A percentile compares a stretch with the other conserved stretches of the same genome.
Evolutionary conservation across 164 flowering plant genomes (phyloP).

Genomic region (Aristolochia fimbriata): DNA sequence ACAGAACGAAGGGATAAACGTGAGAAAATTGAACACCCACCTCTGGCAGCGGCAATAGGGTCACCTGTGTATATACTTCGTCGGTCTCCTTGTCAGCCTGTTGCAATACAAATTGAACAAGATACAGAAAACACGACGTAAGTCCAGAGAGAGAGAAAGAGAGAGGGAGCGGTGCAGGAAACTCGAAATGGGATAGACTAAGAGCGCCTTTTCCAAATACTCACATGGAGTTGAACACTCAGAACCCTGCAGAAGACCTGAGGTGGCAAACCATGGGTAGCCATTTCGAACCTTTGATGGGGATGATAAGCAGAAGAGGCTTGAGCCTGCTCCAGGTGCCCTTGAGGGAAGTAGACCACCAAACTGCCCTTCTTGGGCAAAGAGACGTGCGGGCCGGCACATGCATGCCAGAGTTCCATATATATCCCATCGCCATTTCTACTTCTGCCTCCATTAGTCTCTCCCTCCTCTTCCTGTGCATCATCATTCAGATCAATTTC

Average conservation of each 20-base stretch:
- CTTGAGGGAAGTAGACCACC: conserved; percentile 92
- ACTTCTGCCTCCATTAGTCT: conserved; percentile 25
- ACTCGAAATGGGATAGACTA: not conserved
- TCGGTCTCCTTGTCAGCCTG: conserved; percentile 91
- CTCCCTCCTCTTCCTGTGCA: conserved; percentile 42
- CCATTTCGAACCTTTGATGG: conserved; percentile 31
- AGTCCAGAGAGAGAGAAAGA: conserved; percentile 1
- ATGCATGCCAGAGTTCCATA: conserved; percentile 87
- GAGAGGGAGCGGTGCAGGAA: not conserved
- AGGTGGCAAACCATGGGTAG: conserved; percentile 62
- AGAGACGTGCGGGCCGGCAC: conserved; percentile 84
- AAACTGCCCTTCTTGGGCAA: conserved; percentile 77
- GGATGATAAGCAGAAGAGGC: conserved; percentile 34
- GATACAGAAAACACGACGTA: no score
- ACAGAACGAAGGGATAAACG: not conserved
- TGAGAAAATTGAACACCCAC: not conserved
- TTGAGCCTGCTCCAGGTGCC: conserved; percentile 66
- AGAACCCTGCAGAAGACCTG: conserved; percentile 84
- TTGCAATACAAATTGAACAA: not conserved
- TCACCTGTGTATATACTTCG: conserved; percentile 83
- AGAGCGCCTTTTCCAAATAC: conserved; percentile 12
- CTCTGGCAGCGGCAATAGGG: conserved; percentile 69
- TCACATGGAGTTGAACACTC: conserved; percentile 71
- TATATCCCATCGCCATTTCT: conserved; percentile 30
- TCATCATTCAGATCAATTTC: conserved; percentile 83